A percentile compares a stretch with the other conserved stretches of the same genome.
Conservation (phyloP, 2,329 filamentous ascomycete genomes). For the Leptographium galeiforme region DNA sequence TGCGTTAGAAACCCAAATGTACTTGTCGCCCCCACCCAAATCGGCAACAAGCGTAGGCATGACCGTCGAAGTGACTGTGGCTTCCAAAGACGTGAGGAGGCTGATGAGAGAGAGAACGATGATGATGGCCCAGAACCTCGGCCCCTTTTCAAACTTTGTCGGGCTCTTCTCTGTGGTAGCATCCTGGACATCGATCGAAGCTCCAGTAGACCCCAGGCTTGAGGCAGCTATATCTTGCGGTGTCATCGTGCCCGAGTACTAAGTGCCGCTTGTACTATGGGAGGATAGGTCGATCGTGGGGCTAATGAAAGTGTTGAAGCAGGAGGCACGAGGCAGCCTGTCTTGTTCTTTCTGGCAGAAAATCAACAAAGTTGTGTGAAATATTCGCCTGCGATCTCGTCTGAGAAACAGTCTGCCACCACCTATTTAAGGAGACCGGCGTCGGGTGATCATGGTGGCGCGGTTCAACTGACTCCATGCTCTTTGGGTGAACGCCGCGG, state of each 20-base stretch:
- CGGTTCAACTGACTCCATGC: neutral
- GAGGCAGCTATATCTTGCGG: too few relatives aligned
- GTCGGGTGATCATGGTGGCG: too few relatives aligned
- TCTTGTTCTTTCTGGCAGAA: too few relatives aligned
- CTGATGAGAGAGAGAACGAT: neutral
- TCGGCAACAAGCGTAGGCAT: neutral
- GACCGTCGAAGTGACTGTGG: neutral
- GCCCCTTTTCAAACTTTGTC: neutral
- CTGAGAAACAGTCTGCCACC: neutral
- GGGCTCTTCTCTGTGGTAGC: neutral
- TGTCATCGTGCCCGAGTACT: too few relatives aligned
- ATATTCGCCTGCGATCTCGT: neutral
- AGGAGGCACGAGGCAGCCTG: too few relatives aligned
- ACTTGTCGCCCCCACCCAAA: neutral
- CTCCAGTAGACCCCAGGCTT: too few relatives aligned
- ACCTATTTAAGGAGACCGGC: neutral
- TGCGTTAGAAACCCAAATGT: conserved; percentile 2
- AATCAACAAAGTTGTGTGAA: too few relatives aligned
- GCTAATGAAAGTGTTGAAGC: too few relatives aligned
- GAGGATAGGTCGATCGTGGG: too few relatives aligned
- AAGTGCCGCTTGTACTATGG: too few relatives aligned
- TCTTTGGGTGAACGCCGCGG: neutral
- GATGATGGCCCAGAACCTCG: neutral
- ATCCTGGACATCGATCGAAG: neutral
- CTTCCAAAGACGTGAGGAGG: neutral